Base-by-base conservation (phyloP, 208 protist genomes). In the Herpetomonas tarakana region DNA sequence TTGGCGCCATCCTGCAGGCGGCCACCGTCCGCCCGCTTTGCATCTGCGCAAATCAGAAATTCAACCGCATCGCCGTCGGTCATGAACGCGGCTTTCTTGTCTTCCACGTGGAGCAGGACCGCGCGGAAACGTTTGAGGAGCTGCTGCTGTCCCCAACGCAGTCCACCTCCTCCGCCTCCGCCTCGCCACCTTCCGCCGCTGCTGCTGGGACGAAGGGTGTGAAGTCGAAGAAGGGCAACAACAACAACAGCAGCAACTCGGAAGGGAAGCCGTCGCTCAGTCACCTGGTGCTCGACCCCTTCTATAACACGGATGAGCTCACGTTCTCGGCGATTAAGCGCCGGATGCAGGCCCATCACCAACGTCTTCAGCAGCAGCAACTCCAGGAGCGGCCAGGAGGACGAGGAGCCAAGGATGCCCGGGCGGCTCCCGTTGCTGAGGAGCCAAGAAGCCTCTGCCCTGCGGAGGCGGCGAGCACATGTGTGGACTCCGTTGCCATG, bases 21-120 rank as follows among this genome's bases (percentile, higher is more conserved):
- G 47, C 16, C 9, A 25, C 14, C 14, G 9, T 78, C 9, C 46
- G 18, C 3, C 84, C 84, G 6, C 58, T 88, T 7, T 88, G 84
- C 45, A 27, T 91, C 7, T 71, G 66, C 27, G 22, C 81, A 7
- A 91, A 91, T 53, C 80, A 88, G 52, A 81, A 66, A 16, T 73
- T 41, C 60, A 87, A 81, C 19, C 81, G 81, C 52, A 50, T 92
- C 47, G 85, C 72, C 3, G 81, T 92, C 1, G 85, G 85, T 0
- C 85, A 92, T 51, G 74, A 83, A 12, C 66, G 65, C 24, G 85
- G 85, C 30, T 92, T 77, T 30, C 52, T 92, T n/a, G 81, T 92
- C 22, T 92, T 86, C 38, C 70, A 58, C 21, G 55, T 91, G 9
- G 38, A 62, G 18, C 46, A 61, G 12, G 30, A 47, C 0, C n/a